Evolutionary conservation across 192 early-diverging fungal genomes (phyloP), one percentile per base, ranked within the genome.

Genomic region (Backusella tarrabulga): DNA sequence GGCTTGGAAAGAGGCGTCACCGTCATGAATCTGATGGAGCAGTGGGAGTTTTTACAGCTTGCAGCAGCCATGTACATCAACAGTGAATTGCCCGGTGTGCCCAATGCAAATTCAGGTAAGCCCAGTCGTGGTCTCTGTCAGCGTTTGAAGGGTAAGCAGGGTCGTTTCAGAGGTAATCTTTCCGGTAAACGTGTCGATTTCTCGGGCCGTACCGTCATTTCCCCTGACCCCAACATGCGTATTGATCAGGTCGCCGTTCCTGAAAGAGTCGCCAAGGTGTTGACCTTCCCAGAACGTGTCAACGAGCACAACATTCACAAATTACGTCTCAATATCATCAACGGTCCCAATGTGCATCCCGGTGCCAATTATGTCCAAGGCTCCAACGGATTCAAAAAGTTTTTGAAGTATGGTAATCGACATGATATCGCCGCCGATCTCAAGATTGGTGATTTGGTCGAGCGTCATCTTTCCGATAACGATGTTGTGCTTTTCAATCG

Each of bases 171-270:
- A 77, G 98, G 98, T 54, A 99, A 99, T 74, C 86, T 99, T 69
- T 97, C 96, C 1, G 98, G 98, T 73, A 99, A 99, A 89, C 96
- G 98, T 82, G 98, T 99, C 6, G 97, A 99, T 83, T 99, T 98
- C 78, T 98, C 97, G 40, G 97, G 95, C 3, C 90, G 98, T 81
- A 99, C 98, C 3, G 98, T 99, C 70, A 99, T 99, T 84, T 98
- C 97, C 6, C 97, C 97, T 7, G 98, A 99, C 79, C 98, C 98
- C 5, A 99, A 99, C 84, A 88, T 99, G 84, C 91, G 95, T 23
- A 99, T 99, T 73, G 97, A 99, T 81, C 94, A 98, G 80, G 92
- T 94, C 1, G 98, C 97, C 12, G 95, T 99, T 0, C 98, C 98
- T 6, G 90, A 92, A 72, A 86, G 92, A 26, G 95, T 98, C 3